A percentile compares a stretch with the other conserved stretches of the same genome.
phyloP scores from a whole-genome alignment of 2,329 filamentous ascomycete genomes.

The Rhynchosporium secalis region DNA sequence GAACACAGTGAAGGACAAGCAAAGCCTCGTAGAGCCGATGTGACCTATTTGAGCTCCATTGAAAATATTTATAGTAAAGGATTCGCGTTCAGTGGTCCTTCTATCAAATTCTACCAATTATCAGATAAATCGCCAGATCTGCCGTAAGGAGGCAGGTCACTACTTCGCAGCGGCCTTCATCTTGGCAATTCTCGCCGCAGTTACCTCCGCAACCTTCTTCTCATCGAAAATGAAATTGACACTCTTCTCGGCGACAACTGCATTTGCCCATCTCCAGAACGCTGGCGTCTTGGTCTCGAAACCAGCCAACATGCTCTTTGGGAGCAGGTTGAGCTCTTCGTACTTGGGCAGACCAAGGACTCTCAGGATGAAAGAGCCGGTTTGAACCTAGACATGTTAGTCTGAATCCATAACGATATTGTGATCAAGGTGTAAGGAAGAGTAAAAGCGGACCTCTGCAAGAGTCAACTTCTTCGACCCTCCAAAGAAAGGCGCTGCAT shows the following conservation, averaged over 20 bases:
- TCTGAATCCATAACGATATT: neutral
- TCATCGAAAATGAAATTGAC: conserved; percentile 65
- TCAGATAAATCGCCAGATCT: conserved; percentile 6
- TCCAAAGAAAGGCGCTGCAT: conserved; percentile 61
- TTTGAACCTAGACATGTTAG: conserved; percentile 51
- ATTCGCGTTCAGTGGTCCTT: neutral
- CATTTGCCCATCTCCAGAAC: conserved; percentile 67
- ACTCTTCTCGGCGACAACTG: conserved; percentile 61
- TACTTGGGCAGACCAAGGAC: conserved; percentile 52
- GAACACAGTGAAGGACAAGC: no score
- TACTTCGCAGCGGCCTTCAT: conserved; percentile 19
- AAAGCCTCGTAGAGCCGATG: neutral
- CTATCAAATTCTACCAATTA: conserved; percentile 18
- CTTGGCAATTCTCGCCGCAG: conserved; percentile 45
- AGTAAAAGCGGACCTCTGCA: conserved; percentile 61
- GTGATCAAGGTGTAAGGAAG: neutral
- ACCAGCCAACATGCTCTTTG: conserved; percentile 47
- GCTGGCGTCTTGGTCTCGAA: conserved; percentile 59
- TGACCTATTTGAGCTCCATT: neutral
- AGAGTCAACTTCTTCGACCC: conserved; percentile 66
- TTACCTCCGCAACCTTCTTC: conserved; percentile 45
- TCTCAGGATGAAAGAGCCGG: conserved; percentile 67
- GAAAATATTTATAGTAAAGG: neutral
- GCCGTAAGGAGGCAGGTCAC: neutral
- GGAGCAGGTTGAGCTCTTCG: conserved; percentile 55